Conservation (phyloP, 305 asterid species). For the Fraxinus sp. region DNA sequence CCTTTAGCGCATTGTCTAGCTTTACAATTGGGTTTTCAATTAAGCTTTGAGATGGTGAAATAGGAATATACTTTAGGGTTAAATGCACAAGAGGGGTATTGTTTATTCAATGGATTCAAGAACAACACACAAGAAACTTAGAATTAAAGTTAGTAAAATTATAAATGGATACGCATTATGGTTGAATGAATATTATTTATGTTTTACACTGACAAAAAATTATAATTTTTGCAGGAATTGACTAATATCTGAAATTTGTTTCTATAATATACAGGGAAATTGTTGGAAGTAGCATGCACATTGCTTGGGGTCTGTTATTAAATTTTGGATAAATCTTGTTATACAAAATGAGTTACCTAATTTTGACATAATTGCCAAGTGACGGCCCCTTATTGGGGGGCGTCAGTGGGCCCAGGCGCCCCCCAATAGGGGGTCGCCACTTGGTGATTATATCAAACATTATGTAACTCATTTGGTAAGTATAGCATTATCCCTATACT, state of each 20-base stretch:
- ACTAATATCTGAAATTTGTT: background rate
- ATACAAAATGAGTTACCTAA: too few relatives aligned
- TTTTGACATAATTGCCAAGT: too few relatives aligned
- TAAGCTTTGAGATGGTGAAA: background rate
- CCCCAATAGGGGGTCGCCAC: too few relatives aligned
- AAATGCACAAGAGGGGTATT: background rate
- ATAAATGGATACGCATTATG: background rate
- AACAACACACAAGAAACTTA: constrained; percentile 7
- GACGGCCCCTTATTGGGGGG: too few relatives aligned
- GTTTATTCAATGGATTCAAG: constrained; percentile 9
- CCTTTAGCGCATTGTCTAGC: background rate
- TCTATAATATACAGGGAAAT: background rate
- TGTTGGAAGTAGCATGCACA: background rate
- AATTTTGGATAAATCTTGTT: too few relatives aligned
- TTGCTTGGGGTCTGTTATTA: constrained; percentile 40
- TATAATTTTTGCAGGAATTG: background rate
- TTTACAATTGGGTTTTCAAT: background rate
- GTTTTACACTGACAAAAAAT: background rate
- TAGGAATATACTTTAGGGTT: background rate
- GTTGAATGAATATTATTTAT: background rate
- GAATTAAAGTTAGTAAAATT: background rate
- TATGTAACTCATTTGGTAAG: too few relatives aligned
- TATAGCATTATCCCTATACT: too few relatives aligned
- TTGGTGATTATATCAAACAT: too few relatives aligned
- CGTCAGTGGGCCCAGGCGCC: too few relatives aligned